Base-by-base conservation (phyloP, 169 alveolate genomes). In the Plasmodium gaboni region DNA sequence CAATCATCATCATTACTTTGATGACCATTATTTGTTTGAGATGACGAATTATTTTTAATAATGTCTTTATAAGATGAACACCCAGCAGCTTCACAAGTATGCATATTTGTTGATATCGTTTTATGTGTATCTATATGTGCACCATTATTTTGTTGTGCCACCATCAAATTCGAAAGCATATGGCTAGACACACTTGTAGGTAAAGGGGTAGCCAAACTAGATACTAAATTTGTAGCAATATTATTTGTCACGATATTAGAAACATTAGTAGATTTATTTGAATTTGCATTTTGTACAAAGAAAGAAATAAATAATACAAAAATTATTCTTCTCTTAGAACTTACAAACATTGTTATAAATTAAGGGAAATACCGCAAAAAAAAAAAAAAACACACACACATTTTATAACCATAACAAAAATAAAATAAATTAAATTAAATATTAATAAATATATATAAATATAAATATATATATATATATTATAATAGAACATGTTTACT, bases 71-170 rank as follows among this genome's bases (percentile, higher is more conserved):
- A 72, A 1, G 92, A 70, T 12, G 78, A 26, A 46, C 92, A 86
- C 6, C 92, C 92, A 24, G 92, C 92, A 6, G 92, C 22, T 13
- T 71, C 71, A 48, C 92, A 86, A 0, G 92, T 86, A 13, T 69
- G 86, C 72, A 19, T 69, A 32, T 67, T 67, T 10, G 44, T 38
- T 38, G 46, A 38, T 38, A 38, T 38, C 46, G 46, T 38, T 38
- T 38, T 38, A 38, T 38, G 46, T 8, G 46, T 0, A 38, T 38
- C 46, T 38, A 38, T 9, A 38, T 38, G 0, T 1, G 10, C 46
- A 38, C 9, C 10, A 38, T 38, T 38, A 38, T 38, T 38, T 4
- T 38, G 46, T 38, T 38, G 46, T 38, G 46, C 0, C 1, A 0
- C 2, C 46, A 38, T 4, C 46, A 38, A 38, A 38, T 5, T 38